Evolutionary conservation across 2,329 filamentous ascomycete species (phyloP).

Genomic region (Cadophora sp.): DNA sequence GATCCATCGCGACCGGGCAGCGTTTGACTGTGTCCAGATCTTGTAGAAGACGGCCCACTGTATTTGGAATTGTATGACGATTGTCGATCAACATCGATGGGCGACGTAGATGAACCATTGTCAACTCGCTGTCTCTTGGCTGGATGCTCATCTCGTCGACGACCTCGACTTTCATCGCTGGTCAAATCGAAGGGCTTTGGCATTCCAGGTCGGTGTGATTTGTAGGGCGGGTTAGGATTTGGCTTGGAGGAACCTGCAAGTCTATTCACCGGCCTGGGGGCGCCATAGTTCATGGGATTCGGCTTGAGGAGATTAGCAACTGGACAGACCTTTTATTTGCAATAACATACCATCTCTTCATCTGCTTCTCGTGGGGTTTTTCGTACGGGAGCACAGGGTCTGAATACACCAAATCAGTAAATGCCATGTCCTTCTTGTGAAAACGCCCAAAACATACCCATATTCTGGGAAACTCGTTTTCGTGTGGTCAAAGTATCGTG

Average conservation of each 20-base stretch:
- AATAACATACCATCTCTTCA: constrained; percentile 2
- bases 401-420: not conserved
- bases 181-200: not conserved
- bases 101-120: constrained; percentile 13
- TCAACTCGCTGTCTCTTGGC: constrained; percentile 25
- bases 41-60: constrained; percentile 3
- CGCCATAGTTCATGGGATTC: not conserved
- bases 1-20: not conserved
- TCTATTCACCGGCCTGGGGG: not conserved
- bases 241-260: not conserved
- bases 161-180: not conserved
- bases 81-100: constrained; percentile 22
- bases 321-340: too few relatives aligned
- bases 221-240: not conserved
- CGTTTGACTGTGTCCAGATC: constrained; percentile 18
- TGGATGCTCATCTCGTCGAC: not conserved
- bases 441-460: not conserved
- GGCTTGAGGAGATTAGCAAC: constrained; percentile 7
- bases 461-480: not conserved
- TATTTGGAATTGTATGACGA: not conserved
- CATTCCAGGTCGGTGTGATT: not conserved
- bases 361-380: not conserved
- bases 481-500: not conserved
- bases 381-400: not conserved
- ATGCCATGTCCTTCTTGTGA: not conserved